Evolutionary conservation across 2,329 filamentous ascomycete species (phyloP), one percentile per base, ranked within the genome.

Genomic region (Sarocladium brachiariae): DNA sequence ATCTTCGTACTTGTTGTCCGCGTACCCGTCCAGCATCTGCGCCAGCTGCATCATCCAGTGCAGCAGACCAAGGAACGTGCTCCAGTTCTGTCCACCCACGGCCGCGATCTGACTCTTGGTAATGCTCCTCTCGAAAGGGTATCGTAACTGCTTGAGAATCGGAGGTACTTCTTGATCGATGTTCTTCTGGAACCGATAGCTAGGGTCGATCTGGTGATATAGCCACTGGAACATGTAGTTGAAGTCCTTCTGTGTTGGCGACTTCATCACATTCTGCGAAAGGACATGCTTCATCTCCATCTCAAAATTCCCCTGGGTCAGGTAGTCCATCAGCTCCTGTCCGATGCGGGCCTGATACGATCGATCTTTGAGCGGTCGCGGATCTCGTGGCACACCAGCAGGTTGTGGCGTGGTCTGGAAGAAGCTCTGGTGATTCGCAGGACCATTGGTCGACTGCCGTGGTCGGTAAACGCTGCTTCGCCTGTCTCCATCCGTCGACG

Each of bases 31-130:
- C 62, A 97, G 81, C 85, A 97, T 95, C 58, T 92, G 85, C 4
- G 89, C 89, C 49, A 99, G 74, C 67, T 97, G 91, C 92, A 99
- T 96, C 83, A 99, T 92, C 93, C 93, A 99, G 70, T 99, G 91
- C 48, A 99, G 75, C 65, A 99, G 74, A 0, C 91, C 93, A 11
- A 99, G 74, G 61, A 99, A 97, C 0, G 89, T 93, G 55, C 87
- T 87, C 93, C 93, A 99, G 64, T 97, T 97, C 68, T 96, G 90
- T 2, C 91, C 92, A 57, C 93, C 93, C 0, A 97, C 93, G 2
- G 95, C 93, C 0, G 89, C 83, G 52, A 99, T 89, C 63, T 96
- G 90, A 49, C 89, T 96, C 68, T 97, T 99, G 50, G 90, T 96
- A 60, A 99, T 97, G 61, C 85, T 91, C 67, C 90, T 89, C 61